Conservation (phyloP, 108 stramenopile species). For the Skeletonema grethae region DNA sequence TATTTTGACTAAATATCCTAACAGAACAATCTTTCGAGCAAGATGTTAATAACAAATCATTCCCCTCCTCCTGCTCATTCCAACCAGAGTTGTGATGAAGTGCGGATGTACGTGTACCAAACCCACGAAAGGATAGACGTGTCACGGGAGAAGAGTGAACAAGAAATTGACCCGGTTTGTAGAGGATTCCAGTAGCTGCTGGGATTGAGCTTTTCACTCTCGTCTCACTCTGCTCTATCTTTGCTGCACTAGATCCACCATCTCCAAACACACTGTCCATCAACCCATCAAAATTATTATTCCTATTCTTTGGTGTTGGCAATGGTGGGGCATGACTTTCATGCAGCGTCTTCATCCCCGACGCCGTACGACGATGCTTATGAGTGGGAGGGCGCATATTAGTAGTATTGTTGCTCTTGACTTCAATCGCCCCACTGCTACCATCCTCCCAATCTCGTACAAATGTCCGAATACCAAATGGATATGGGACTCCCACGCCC, state of each 20-base stretch:
- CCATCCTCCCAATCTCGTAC: slow-evolving; percentile 66
- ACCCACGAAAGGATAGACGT: slow-evolving; percentile 76
- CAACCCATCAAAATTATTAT: slow-evolving; percentile 18
- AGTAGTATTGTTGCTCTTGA: slow-evolving; percentile 8
- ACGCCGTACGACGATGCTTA: slow-evolving; percentile 25
- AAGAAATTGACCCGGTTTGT: slow-evolving; percentile 81
- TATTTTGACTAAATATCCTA: slow-evolving; percentile 77
- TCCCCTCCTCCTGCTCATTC: slow-evolving; percentile 56
- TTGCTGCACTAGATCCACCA: slow-evolving; percentile 1
- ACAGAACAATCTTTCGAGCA: slow-evolving; percentile 60
- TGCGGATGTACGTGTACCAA: slow-evolving; percentile 60
- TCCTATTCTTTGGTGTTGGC: slow-evolving; percentile 8
- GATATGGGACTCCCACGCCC: slow-evolving; percentile 51
- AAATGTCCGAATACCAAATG: slow-evolving; percentile 69
- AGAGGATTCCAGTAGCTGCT: slow-evolving; percentile 54
- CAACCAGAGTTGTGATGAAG: slow-evolving; percentile 20
- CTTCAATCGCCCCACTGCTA: slow-evolving; percentile 12
- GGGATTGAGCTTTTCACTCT: not conserved
- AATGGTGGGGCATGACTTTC: slow-evolving; percentile 20
- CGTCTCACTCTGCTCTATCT: not conserved
- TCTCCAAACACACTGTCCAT: slow-evolving; percentile 24
- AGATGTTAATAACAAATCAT: slow-evolving; percentile 81
- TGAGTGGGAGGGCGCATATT: slow-evolving; percentile 29
- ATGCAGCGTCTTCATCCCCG: not conserved
- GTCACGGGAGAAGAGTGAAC: slow-evolving; percentile 72